phyloP scores from a whole-genome alignment of 495 filamentous ascomycete genomes.

The Usnea hakonensis region DNA sequence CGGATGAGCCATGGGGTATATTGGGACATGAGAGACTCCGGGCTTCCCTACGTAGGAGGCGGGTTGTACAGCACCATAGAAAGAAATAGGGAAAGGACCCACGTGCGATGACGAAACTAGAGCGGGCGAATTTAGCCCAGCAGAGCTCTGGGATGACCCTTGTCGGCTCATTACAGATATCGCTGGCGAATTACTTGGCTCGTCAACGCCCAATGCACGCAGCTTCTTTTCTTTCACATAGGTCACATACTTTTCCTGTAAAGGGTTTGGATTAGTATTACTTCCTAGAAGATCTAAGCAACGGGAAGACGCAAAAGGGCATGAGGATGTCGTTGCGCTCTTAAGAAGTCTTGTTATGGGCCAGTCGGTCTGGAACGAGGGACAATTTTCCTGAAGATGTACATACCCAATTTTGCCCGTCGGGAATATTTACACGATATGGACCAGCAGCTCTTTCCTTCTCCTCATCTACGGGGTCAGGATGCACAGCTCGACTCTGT shows the following conservation, averaged over 20 bases:
- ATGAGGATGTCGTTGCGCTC: neutral
- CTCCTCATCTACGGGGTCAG: slow-evolving; percentile 52
- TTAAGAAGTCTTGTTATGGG: neutral
- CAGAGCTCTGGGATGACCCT: slow-evolving; percentile 54
- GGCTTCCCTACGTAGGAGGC: slow-evolving; percentile 22
- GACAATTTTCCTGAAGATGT: neutral
- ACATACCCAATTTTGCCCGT: slow-evolving; percentile 58
- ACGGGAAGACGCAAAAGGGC: neutral
- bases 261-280: neutral
- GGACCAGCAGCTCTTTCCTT: slow-evolving; percentile 44
- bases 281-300: neutral
- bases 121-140: slow-evolving; percentile 66
- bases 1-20: slow-evolving; percentile 46
- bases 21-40: slow-evolving; percentile 26
- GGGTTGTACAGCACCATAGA: slow-evolving; percentile 25
- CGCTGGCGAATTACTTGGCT: slow-evolving; percentile 44
- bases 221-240: slow-evolving; percentile 82
- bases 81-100: slow-evolving; percentile 39
- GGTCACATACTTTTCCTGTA: slow-evolving; percentile 60
- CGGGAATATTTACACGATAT: slow-evolving; percentile 66
- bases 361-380: neutral
- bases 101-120: slow-evolving; percentile 51
- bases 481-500: slow-evolving; percentile 68
- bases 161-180: slow-evolving; percentile 47
- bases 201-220: slow-evolving; percentile 78